These are phyloP conservation scores for Marasmius fiardii DNA, from an alignment of 1,284 basidiomycete genomes.

Conservation along the genomic window DNA sequence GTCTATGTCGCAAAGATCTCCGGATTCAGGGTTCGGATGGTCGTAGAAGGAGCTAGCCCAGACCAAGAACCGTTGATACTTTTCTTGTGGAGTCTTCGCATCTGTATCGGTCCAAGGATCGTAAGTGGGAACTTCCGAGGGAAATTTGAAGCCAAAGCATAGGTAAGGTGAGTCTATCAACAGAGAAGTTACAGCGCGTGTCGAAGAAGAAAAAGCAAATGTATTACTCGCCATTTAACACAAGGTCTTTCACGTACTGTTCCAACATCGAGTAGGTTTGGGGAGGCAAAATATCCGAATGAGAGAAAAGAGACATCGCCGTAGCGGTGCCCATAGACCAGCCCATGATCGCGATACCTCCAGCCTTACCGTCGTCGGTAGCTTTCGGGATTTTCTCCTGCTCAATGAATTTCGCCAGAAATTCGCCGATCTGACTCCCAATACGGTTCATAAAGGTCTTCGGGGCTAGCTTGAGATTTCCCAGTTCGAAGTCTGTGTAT, in stretches of 20 bases:
- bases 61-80: too few species aligned
- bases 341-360: conserved; percentile 16
- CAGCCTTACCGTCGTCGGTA: conserved; percentile 1
- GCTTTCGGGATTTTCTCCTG: conserved; percentile 9
- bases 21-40: too few species aligned
- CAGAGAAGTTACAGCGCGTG: not conserved
- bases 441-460: conserved; percentile 11
- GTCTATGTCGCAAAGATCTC: too few species aligned
- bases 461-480: conserved; percentile 7
- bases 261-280: conserved; percentile 12
- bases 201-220: not conserved
- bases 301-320: conserved; percentile 12
- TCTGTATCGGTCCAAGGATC: conserved; percentile 12
- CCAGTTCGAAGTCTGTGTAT: conserved; percentile 19
- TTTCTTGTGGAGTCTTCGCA: not conserved
- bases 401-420: conserved; percentile 12
- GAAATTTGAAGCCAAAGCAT: conserved; percentile 23
- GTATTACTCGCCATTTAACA: conserved; percentile 14
- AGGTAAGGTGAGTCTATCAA: conserved; percentile 26
- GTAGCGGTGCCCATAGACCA: conserved; percentile 15
- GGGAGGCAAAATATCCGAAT: conserved; percentile 7
- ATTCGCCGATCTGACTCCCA: conserved; percentile 5
- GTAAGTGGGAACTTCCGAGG: conserved; percentile 12
- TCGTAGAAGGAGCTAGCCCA: too few species aligned
- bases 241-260: conserved; percentile 14